These are phyloP conservation scores for Postia placenta DNA, from an alignment of 768 basidiomycete species.

Conservation along the genomic window DNA sequence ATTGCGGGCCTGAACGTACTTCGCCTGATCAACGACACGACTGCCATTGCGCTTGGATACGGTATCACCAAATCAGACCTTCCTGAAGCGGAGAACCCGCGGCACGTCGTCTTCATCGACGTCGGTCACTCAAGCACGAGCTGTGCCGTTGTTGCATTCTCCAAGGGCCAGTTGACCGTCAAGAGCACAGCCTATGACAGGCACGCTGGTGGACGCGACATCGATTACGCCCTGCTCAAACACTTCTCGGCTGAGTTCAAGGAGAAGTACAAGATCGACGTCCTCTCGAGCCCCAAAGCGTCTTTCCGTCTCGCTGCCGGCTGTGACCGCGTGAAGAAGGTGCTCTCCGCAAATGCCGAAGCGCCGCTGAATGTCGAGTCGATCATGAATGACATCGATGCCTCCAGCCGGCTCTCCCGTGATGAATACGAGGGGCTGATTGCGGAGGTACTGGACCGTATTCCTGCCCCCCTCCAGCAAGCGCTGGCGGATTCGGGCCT, in stretches of 20 bases:
- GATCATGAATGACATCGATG: constrained; percentile 94
- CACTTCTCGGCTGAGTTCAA: constrained; percentile 93
- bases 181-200: constrained; percentile 88
- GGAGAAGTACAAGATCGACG: constrained; percentile 97
- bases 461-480: constrained; percentile 66
- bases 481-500: constrained; percentile 81
- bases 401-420: constrained; percentile 76
- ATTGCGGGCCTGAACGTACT: constrained; percentile 89
- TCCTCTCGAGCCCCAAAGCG: constrained; percentile 86
- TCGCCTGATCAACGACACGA: constrained; percentile 95
- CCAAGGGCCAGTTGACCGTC: constrained; percentile 86
- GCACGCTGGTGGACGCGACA: constrained; percentile 93
- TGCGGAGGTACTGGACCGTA: constrained; percentile 66
- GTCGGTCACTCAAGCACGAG: constrained; percentile 91
- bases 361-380: constrained; percentile 90
- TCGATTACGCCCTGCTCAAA: constrained; percentile 85
- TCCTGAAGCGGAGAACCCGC: constrained; percentile 74
- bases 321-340: constrained; percentile 94
- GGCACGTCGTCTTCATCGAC: constrained; percentile 91
- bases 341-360: constrained; percentile 90
- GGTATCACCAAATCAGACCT: constrained; percentile 99
- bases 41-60: constrained; percentile 93
- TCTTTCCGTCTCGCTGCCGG: constrained; percentile 83
- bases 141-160: constrained; percentile 84
- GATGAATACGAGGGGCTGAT: constrained; percentile 82